Percentiles rank a stretch among this genome's conserved stretches.
Conservation (phyloP, 2,329 filamentous ascomycete species). For the Aspergillus novofumigatus region DNA sequence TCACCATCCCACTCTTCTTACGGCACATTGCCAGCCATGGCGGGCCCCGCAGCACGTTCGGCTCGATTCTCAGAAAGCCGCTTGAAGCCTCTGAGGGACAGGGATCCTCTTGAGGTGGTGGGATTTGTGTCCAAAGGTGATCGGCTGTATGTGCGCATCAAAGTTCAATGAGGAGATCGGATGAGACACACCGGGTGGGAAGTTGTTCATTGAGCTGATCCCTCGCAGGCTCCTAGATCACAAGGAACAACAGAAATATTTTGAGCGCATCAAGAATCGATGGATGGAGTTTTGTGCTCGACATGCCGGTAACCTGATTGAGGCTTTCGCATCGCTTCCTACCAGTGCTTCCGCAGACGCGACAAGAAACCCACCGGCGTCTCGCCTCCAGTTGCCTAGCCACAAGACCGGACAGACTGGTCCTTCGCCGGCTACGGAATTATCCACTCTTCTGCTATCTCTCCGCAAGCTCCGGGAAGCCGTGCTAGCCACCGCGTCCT, state of each 20-base stretch:
- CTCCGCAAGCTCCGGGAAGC: slow-evolving; percentile 91
- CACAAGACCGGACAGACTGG: slow-evolving; percentile 21
- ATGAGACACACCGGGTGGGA: neutral
- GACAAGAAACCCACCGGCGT: slow-evolving; percentile 37
- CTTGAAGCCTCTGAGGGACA: slow-evolving; percentile 71
- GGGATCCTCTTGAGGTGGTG: slow-evolving; percentile 75
- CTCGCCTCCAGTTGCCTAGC: slow-evolving; percentile 17
- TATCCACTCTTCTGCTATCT: slow-evolving; percentile 72
- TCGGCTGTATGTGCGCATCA: slow-evolving; percentile 56
- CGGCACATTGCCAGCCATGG: slow-evolving; percentile 12
- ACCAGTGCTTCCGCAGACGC: slow-evolving; percentile 36
- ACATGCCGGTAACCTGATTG: slow-evolving; percentile 67
- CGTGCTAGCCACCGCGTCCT: slow-evolving; percentile 66
- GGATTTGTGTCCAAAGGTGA: slow-evolving; percentile 91
- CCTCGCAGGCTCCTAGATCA: slow-evolving; percentile 61
- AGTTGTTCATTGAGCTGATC: slow-evolving; percentile 18
- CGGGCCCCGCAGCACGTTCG: slow-evolving; percentile 18
- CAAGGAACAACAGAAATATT: slow-evolving; percentile 80
- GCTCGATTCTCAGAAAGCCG: slow-evolving; percentile 34
- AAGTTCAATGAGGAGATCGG: neutral
- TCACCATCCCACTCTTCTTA: neutral
- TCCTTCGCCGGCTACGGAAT: slow-evolving; percentile 54
- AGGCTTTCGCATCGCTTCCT: slow-evolving; percentile 65
- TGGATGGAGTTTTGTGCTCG: slow-evolving; percentile 87
- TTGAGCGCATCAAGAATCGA: slow-evolving; percentile 78